Conservation (phyloP, 441 rosid genomes). For the Brassica hybrid region DNA sequence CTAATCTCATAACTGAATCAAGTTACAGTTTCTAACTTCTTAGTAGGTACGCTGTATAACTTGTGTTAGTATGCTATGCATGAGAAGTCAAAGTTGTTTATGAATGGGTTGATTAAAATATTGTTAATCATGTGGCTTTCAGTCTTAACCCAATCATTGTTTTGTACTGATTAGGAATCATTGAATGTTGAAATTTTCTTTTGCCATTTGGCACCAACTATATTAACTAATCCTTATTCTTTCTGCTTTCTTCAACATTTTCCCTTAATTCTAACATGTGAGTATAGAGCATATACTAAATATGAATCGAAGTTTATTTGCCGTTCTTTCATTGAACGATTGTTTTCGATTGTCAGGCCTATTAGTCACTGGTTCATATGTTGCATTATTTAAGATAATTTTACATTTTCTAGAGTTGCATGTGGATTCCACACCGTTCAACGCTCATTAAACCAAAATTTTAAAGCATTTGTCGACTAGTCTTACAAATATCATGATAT, state of each 20-base stretch:
- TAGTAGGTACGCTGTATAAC: constrained; percentile 18
- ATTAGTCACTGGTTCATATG: constrained; percentile 1
- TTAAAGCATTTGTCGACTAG: not conserved
- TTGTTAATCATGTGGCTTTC: constrained; percentile 22
- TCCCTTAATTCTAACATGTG: not conserved
- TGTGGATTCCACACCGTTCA: not conserved
- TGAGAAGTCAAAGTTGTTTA: constrained; percentile 35
- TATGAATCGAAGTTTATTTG: constrained; percentile 1
- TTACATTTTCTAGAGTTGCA: not conserved
- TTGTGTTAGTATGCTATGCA: constrained; percentile 20
- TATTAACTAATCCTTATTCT: constrained; percentile 36
- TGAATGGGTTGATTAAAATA: constrained; percentile 19
- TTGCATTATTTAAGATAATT: not conserved
- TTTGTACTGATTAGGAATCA: constrained; percentile 39
- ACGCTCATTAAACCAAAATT: not conserved
- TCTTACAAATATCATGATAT: no score
- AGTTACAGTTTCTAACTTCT: constrained; percentile 14
- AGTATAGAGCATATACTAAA: constrained; percentile 12
- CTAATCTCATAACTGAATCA: constrained; percentile 30
- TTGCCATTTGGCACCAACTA: constrained; percentile 39
- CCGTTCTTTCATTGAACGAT: not conserved
- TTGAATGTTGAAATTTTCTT: constrained; percentile 31
- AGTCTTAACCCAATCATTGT: constrained; percentile 41
- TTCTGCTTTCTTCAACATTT: constrained; percentile 6
- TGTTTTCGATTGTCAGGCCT: not conserved